These are phyloP conservation scores for Ophiostoma sp. DNA, from an alignment of 2,329 filamentous ascomycete species.

Conservation along the genomic window DNA sequence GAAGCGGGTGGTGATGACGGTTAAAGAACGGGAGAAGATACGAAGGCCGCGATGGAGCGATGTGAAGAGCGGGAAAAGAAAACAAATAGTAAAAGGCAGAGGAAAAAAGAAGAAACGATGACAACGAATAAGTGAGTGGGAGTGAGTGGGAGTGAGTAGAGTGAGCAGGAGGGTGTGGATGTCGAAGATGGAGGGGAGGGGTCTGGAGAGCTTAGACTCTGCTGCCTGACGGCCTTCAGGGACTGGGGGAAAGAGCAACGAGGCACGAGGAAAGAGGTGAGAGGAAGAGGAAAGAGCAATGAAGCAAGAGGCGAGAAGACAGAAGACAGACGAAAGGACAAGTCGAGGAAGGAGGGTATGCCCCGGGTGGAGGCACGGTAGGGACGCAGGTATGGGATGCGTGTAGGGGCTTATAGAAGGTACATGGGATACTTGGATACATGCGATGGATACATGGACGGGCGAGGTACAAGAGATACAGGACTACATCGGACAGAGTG, in stretches of 20 bases:
- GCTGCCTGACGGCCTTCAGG: neutral
- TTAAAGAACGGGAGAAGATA: no score
- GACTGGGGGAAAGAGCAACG: neutral
- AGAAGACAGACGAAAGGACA: neutral
- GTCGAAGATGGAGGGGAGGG: neutral
- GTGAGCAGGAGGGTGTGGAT: neutral
- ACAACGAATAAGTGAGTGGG: neutral
- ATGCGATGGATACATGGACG: neutral
- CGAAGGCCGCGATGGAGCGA: no score
- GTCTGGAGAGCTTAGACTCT: no score
- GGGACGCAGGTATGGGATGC: neutral
- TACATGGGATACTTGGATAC: neutral
- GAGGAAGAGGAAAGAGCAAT: neutral
- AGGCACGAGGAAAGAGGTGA: neutral
- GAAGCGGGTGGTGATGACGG: neutral
- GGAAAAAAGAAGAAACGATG: neutral
- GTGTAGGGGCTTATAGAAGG: neutral
- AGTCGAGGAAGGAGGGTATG: constrained; percentile 8
- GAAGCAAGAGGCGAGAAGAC: neutral
- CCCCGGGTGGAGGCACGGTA: constrained; percentile 10
- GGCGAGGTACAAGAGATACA: neutral
- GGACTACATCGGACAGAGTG: neutral
- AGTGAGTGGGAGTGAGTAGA: neutral
- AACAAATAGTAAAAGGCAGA: neutral
- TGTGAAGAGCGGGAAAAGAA: neutral